A percentile compares a stretch with the other conserved stretches of the same genome.
phyloP scores from a whole-genome alignment of 805 yeast species.

The Ogataea wickerhamii region DNA sequence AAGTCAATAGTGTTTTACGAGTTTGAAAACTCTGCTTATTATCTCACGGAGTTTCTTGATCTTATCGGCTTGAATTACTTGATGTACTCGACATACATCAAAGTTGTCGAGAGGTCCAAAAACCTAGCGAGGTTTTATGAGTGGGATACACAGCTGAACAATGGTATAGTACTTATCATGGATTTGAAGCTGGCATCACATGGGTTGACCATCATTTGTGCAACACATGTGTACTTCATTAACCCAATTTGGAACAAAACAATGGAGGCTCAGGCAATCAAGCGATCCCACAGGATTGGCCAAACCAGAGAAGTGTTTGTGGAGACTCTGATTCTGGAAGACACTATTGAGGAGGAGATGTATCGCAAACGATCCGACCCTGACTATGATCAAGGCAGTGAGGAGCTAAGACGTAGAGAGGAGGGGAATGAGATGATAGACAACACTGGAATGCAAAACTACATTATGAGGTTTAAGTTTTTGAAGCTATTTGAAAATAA shows the following conservation, averaged over 20 bases:
- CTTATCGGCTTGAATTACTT: conserved; percentile 56
- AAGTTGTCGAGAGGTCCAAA: conserved; percentile 45
- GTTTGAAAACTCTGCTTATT: conserved; percentile 68
- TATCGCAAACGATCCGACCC: conserved; percentile 36
- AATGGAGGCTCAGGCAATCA: conserved; percentile 71
- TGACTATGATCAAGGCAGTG: conserved; percentile 12
- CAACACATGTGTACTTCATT: conserved; percentile 66
- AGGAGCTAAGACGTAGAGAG: conserved; percentile 18
- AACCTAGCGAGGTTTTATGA: conserved; percentile 50
- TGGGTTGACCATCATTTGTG: conserved; percentile 64
- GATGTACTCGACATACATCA: conserved; percentile 60
- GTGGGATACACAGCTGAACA: conserved; percentile 38
- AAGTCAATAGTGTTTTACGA: conserved; percentile 67
- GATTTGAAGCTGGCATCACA: conserved; percentile 65
- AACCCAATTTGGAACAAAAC: conserved; percentile 70
- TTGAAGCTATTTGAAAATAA: conserved; percentile 31
- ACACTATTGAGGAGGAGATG: conserved; percentile 68
- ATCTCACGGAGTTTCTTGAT: conserved; percentile 61
- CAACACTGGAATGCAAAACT: conserved; percentile 56
- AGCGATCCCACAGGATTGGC: conserved; percentile 75
- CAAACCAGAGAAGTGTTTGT: conserved; percentile 60
- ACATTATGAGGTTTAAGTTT: conserved; percentile 48
- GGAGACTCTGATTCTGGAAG: conserved; percentile 61
- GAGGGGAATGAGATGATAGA: conserved; percentile 45
- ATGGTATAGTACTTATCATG: conserved; percentile 59